Percentiles rank a stretch among this genome's conserved stretches.
Conservation (phyloP, 148 eudicot species). For the Persicaria maculosa region DNA sequence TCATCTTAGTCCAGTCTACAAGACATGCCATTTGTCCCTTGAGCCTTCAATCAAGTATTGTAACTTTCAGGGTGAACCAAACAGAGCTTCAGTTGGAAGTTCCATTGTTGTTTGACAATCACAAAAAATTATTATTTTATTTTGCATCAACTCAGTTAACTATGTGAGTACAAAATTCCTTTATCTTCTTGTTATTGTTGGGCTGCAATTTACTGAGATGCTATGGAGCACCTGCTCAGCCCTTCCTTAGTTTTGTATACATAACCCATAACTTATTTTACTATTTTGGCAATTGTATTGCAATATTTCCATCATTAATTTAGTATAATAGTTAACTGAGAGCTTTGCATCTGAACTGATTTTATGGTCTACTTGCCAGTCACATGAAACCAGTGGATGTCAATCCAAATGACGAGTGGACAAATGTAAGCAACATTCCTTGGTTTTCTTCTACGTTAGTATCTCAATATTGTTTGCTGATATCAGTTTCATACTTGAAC, state of each 20-base stretch:
- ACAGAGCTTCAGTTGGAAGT: not conserved
- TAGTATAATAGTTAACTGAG: no score
- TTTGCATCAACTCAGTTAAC: not conserved
- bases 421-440: no score
- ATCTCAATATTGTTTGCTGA: no score
- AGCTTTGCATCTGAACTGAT: no score
- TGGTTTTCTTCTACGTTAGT: no score
- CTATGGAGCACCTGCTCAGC: not conserved
- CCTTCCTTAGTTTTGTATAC: not conserved
- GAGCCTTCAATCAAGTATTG: not conserved
- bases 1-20: slow-evolving; percentile 4
- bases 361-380: no score
- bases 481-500: no score
- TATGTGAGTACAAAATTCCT: not conserved
- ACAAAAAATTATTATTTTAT: not conserved
- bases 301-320: not conserved
- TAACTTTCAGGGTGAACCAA: not conserved
- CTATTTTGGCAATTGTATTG: not conserved
- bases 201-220: not conserved
- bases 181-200: not conserved
- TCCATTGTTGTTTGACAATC: not conserved
- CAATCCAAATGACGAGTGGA: no score
- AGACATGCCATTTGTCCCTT: not conserved
- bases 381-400: no score
- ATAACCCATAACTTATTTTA: not conserved